Evolutionary conservation across 768 basidiomycete genomes (phyloP).

Genomic region (Pisolithus tinctorius): DNA sequence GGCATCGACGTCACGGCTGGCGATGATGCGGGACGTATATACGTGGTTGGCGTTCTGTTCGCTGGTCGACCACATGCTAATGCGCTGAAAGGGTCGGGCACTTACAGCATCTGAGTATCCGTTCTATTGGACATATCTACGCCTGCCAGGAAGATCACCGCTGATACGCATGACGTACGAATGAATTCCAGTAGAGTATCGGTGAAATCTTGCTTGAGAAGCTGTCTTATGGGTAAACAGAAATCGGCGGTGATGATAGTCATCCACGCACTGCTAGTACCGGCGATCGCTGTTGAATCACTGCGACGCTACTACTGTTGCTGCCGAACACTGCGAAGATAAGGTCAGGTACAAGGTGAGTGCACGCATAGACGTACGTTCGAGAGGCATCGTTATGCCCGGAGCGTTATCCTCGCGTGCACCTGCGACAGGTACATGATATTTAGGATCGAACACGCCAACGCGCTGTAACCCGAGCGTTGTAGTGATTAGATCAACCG

Average conservation of each 20-base stretch:
- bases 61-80: background rate
- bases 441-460: slow-evolving; percentile 56
- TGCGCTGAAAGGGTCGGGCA: slow-evolving; percentile 16
- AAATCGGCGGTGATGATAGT: background rate
- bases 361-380: slow-evolving; percentile 46
- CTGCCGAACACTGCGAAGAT: slow-evolving; percentile 56
- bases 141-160: slow-evolving; percentile 62
- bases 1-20: slow-evolving; percentile 39
- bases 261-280: slow-evolving; percentile 55
- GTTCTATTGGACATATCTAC: slow-evolving; percentile 69
- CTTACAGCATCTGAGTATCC: slow-evolving; percentile 72
- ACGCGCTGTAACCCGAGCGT: slow-evolving; percentile 54
- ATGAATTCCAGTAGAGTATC: slow-evolving; percentile 53
- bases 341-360: slow-evolving; percentile 1
- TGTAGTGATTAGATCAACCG: slow-evolving; percentile 66
- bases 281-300: slow-evolving; percentile 78
- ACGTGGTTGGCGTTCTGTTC: slow-evolving; percentile 59
- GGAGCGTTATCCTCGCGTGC: slow-evolving; percentile 53
- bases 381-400: slow-evolving; percentile 68
- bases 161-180: slow-evolving; percentile 38
- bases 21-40: slow-evolving; percentile 40
- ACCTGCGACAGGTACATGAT: slow-evolving; percentile 67
- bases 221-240: slow-evolving; percentile 30
- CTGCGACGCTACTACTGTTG: slow-evolving; percentile 39
- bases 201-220: slow-evolving; percentile 63